Percentiles rank a stretch among this genome's conserved stretches.
Conservation (phyloP, 2,329 filamentous ascomycete species). For the Colletotrichum chlorophyti region DNA sequence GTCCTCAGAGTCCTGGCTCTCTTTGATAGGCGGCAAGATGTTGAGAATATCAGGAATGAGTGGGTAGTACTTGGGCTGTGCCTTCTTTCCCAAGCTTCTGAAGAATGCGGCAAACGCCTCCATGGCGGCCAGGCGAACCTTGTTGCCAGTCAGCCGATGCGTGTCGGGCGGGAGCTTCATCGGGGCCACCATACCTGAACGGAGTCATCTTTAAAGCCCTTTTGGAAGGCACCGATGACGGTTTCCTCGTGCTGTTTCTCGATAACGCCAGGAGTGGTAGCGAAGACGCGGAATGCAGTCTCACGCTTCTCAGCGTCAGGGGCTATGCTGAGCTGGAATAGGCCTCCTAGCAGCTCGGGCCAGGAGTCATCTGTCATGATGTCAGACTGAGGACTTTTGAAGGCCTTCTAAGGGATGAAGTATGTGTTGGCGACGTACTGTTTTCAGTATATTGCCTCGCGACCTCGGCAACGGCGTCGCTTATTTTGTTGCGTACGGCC, state of each 20-base stretch:
- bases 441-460: conserved; percentile 94
- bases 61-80: conserved; percentile 84
- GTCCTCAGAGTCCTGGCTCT: conserved; percentile 87
- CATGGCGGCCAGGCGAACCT: conserved; percentile 93
- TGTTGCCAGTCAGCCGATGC: background rate
- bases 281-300: conserved; percentile 93
- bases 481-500: conserved; percentile 89
- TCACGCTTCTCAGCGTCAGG: conserved; percentile 84
- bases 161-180: background rate
- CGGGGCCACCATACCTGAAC: conserved; percentile 63
- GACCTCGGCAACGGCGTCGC: conserved; percentile 95
- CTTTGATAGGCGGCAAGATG: conserved; percentile 92
- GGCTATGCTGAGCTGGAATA: conserved; percentile 92
- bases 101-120: conserved; percentile 98
- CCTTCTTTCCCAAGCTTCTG: conserved; percentile 86
- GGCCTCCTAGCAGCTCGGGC: conserved; percentile 84
- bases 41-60: conserved; percentile 93
- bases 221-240: conserved; percentile 87
- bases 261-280: conserved; percentile 93
- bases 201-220: conserved; percentile 89
- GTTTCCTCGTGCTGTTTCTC: conserved; percentile 93
- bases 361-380: conserved; percentile 73
- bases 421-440: conserved; percentile 61
- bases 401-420: background rate
- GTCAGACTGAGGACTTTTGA: background rate